phyloP scores from a whole-genome alignment of 805 yeast genomes.

The Brettanomyces sp. region DNA sequence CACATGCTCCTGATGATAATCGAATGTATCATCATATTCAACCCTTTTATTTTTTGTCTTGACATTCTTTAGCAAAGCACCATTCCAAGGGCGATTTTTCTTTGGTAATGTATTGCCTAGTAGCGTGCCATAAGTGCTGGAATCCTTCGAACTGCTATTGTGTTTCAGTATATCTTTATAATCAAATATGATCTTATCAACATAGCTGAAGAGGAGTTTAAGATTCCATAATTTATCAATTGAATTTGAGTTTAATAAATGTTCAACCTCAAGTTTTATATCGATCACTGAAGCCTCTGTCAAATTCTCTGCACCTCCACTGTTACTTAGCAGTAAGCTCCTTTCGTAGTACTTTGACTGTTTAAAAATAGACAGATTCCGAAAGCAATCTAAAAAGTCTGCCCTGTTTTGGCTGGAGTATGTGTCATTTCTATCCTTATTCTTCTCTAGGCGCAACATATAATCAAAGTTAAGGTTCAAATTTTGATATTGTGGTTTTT shows the following conservation, averaged over 20 bases:
- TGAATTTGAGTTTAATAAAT: constrained; percentile 32
- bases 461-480: constrained; percentile 14
- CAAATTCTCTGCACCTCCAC: constrained; percentile 8
- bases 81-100: no score
- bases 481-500: constrained; percentile 31
- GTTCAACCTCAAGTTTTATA: constrained; percentile 41
- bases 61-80: background rate
- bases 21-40: constrained; percentile 1
- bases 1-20: background rate
- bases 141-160: background rate
- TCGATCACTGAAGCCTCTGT: constrained; percentile 41
- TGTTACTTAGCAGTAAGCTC: constrained; percentile 6
- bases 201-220: constrained; percentile 50
- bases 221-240: constrained; percentile 59
- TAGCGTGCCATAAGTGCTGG: background rate
- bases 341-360: constrained; percentile 16
- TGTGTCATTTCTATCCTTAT: background rate
- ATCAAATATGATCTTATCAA: constrained; percentile 30
- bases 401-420: background rate
- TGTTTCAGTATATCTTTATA: background rate
- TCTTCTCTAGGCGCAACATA: constrained; percentile 3
- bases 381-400: constrained; percentile 8
- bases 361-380: constrained; percentile 12
- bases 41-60: background rate
- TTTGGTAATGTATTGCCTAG: background rate